Conservation (phyloP, 805 yeast species). For the Zygosaccharomyces gambellarensis region DNA sequence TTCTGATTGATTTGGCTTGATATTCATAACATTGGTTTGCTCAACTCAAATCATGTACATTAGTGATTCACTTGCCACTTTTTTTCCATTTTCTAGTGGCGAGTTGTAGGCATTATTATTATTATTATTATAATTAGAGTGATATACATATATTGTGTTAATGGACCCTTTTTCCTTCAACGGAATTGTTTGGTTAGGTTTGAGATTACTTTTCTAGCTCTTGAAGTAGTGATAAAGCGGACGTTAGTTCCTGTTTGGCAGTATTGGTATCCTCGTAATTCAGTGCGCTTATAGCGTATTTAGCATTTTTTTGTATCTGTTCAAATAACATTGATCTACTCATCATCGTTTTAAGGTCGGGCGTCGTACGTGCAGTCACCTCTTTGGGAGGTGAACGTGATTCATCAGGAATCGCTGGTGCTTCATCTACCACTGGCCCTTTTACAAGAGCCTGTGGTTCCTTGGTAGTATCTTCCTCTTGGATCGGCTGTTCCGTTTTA, state of each 20-base stretch:
- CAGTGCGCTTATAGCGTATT: slow-evolving; percentile 72
- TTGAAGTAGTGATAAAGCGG: slow-evolving; percentile 45
- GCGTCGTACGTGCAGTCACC: slow-evolving; percentile 22
- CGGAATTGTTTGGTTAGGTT: slow-evolving; percentile 9
- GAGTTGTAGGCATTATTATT: slow-evolving; percentile 8
- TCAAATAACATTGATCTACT: slow-evolving; percentile 52
- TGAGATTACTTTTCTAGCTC: slow-evolving; percentile 2
- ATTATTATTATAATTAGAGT: neutral
- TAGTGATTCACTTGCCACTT: slow-evolving; percentile 4
- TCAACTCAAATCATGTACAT: slow-evolving; percentile 23
- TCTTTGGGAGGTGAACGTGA: neutral
- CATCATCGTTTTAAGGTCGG: slow-evolving; percentile 47
- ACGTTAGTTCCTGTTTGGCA: slow-evolving; percentile 55
- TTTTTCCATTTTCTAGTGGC: neutral
- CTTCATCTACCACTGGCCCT: neutral
- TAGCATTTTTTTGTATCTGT: slow-evolving; percentile 63
- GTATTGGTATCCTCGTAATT: slow-evolving; percentile 71
- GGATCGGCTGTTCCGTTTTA: too few species aligned
- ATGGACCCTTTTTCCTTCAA: slow-evolving; percentile 12
- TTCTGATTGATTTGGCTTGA: slow-evolving; percentile 37
- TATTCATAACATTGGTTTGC: slow-evolving; percentile 14
- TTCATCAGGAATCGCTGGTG: neutral
- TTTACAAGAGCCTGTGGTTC: neutral
- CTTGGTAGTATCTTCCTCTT: slow-evolving; percentile 4
- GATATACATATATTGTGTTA: slow-evolving; percentile 7